Evolutionary conservation across 176 grass and related monocot genomes (phyloP).

Genomic region (Oryza rufipogon): DNA sequence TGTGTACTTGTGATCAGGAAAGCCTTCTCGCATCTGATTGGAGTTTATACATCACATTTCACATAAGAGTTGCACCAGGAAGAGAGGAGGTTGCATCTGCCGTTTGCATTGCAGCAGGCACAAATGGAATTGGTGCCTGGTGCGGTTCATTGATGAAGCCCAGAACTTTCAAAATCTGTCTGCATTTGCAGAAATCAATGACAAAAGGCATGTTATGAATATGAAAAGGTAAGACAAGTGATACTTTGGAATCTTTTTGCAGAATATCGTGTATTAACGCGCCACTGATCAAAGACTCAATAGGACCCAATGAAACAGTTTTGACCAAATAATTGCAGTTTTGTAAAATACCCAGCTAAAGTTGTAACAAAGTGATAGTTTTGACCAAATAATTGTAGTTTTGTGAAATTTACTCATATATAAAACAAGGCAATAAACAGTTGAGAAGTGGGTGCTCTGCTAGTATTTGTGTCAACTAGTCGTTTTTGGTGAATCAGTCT

Average conservation of each 20-base stretch:
- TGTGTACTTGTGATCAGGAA: slow-evolving; percentile 22
- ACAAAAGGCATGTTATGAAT: slow-evolving; percentile 24
- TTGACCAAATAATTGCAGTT: too few species aligned
- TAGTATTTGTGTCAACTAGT: not conserved
- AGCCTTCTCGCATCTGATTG: slow-evolving; percentile 35
- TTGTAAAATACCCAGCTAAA: too few species aligned
- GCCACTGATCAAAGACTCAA: slow-evolving; percentile 14
- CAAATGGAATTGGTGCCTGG: slow-evolving; percentile 55
- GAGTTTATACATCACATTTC: slow-evolving; percentile 39
- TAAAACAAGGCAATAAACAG: slow-evolving; percentile 12
- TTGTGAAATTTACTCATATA: not conserved
- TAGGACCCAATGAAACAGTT: not conserved
- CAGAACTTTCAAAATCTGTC: slow-evolving; percentile 72
- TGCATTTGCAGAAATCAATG: slow-evolving; percentile 46
- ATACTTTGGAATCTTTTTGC: not conserved
- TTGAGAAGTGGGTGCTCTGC: slow-evolving; percentile 16
- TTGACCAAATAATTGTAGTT: too few species aligned
- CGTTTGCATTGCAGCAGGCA: slow-evolving; percentile 53
- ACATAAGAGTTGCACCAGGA: slow-evolving; percentile 71
- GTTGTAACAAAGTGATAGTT: too few species aligned
- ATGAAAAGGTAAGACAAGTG: slow-evolving; percentile 16
- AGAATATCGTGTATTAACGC: slow-evolving; percentile 22
- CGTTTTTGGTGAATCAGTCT: slow-evolving; percentile 13
- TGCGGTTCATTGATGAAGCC: slow-evolving; percentile 72
- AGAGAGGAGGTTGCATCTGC: slow-evolving; percentile 62